Percentiles rank a stretch among this genome's conserved stretches.
Conservation (phyloP, 2,329 filamentous ascomycete species). For the Neoascochyta sp. region DNA sequence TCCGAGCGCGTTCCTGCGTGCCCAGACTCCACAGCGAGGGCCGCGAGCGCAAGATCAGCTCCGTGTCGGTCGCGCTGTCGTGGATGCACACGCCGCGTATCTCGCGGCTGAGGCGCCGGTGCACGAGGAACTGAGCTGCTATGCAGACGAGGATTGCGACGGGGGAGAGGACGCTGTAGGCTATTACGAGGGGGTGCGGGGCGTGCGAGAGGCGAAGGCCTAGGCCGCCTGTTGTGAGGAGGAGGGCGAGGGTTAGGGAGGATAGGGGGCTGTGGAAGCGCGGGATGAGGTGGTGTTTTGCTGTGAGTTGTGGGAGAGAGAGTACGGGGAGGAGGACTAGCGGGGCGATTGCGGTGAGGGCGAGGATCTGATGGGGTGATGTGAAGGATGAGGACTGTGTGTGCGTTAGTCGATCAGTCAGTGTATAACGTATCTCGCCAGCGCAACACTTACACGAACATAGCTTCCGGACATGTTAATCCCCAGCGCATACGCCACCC, state of each 20-base stretch:
- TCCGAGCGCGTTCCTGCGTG: too few species aligned
- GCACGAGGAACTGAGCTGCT: constrained; percentile 22
- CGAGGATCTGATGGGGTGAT: constrained; percentile 48
- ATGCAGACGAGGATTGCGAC: constrained; percentile 19
- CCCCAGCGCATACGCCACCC: constrained; percentile 41
- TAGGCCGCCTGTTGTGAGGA: constrained; percentile 33
- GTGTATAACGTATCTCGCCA: not conserved
- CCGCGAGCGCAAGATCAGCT: too few species aligned
- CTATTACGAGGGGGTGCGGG: constrained; percentile 21
- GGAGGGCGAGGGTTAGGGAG: constrained; percentile 28
- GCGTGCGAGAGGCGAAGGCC: constrained; percentile 29
- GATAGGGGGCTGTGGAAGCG: constrained; percentile 44
- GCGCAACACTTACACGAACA: constrained; percentile 36
- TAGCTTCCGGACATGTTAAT: constrained; percentile 41
- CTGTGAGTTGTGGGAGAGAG: constrained; percentile 25
- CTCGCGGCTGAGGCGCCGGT: too few species aligned
- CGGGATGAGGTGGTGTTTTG: constrained; percentile 39
- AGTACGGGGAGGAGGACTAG: constrained; percentile 24
- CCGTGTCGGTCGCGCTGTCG: too few species aligned
- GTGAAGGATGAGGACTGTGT: constrained; percentile 41
- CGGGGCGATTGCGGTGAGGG: constrained; percentile 48
- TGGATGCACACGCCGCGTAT: too few species aligned
- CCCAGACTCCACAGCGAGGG: too few species aligned
- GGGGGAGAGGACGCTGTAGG: constrained; percentile 17
- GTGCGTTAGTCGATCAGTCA: constrained; percentile 7